Base-by-base conservation (phyloP, 768 basidiomycete species). In the Mycena amicta region DNA sequence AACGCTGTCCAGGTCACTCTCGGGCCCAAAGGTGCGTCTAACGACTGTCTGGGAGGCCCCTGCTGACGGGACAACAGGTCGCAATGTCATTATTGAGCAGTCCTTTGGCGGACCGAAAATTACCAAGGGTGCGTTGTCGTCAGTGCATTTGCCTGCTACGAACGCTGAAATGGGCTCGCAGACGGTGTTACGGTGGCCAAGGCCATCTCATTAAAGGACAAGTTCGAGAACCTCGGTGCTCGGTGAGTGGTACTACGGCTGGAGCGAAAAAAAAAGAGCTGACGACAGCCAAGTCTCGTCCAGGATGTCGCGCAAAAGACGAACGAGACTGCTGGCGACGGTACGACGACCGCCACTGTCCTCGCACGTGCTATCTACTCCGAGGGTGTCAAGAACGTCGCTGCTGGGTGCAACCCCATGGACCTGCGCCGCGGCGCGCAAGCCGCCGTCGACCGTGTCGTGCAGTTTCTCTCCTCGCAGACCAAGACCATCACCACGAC, bases 351-450 rank as follows among this genome's bases (percentile, higher is more conserved):
- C 16, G 95, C 96, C 3, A 98, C 96, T 31, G 96, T 98, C 53
- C 87, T 98, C 56, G 93, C 96, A 11, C 92, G 94, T 55, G 95
- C 96, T 56, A 98, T 99, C 76, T 99, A 97, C 79, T 85, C 94
- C 0, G 96, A 99, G 75, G 96, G 96, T 74, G 95, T 98, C 68
- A 98, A 98, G 82, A 98, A 98, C 68, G 96, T 98, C 57, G 96
- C 96, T 22, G 96, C 96, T 11, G 96, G 96, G 3, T 99, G 96
- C 83, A 97, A 96, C 80, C 96, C 96, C 13, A 99, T 98, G 95
- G 96, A 99, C 78, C 92, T 98, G 59, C 93, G 96, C 61, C 89
- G 95, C n/a, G 96, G 96, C 52, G 88, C 95, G 11, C 96, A 99
- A 72, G 92, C 93, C 11, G 96, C 96, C 49, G 96, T 99, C 46